Evolutionary conservation across 1,284 basidiomycete genomes (phyloP).

Genomic region (Tilletiaria anomala): DNA sequence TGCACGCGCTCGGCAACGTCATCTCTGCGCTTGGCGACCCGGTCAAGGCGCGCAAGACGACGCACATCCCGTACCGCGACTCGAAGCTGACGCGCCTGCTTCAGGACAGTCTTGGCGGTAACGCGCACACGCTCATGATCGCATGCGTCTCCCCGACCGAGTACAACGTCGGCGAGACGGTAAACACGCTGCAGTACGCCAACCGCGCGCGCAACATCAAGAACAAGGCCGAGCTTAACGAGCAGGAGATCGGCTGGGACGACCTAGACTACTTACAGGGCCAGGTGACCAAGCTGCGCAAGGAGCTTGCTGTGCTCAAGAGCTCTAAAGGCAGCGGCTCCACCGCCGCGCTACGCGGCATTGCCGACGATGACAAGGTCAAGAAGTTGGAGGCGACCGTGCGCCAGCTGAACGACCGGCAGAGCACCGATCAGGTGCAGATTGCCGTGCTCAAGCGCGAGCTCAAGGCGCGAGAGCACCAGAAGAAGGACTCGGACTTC

Average conservation of each 20-base stretch:
- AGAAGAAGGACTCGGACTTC: conserved; percentile 51
- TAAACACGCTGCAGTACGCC: conserved; percentile 96
- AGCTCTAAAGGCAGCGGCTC: conserved; percentile 36
- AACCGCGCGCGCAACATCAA: conserved; percentile 95
- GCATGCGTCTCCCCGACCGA: conserved; percentile 92
- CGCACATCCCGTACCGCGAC: conserved; percentile 88
- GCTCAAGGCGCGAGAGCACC: neutral
- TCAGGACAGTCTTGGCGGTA: conserved; percentile 96
- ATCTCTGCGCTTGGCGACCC: conserved; percentile 97
- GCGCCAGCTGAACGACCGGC: conserved; percentile 39
- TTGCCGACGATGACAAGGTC: conserved; percentile 16
- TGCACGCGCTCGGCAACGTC: conserved; percentile 91
- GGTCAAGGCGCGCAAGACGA: conserved; percentile 44
- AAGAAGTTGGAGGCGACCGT: conserved; percentile 9
- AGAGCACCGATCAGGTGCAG: conserved; percentile 43
- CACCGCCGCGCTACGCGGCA: conserved; percentile 37
- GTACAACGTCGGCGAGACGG: conserved; percentile 83
- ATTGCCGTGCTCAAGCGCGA: neutral
- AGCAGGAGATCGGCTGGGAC: conserved; percentile 95
- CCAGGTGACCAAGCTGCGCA: conserved; percentile 49
- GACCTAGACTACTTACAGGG: conserved; percentile 86
- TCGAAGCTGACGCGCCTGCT: conserved; percentile 83
- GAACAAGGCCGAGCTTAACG: conserved; percentile 79
- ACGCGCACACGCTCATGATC: conserved; percentile 96
- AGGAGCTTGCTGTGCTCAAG: conserved; percentile 65